Percentiles rank a stretch among this genome's conserved stretches.
Conservation (phyloP, 208 protist species). For the Crithidia bombi region DNA sequence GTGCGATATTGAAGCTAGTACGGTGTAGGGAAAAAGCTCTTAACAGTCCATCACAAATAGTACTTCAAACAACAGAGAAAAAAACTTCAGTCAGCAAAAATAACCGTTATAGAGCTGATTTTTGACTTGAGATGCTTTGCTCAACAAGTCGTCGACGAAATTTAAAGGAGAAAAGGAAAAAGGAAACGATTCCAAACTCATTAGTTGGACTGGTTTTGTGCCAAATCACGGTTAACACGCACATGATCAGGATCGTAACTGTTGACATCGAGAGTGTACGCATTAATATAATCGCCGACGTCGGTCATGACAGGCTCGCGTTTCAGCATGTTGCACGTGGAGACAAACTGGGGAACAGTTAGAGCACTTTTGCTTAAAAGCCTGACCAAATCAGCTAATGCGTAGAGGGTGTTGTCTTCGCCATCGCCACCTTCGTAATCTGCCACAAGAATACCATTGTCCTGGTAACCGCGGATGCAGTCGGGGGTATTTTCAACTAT, state of each 20-base stretch:
- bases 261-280: constrained; percentile 82
- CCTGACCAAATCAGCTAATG: constrained; percentile 79
- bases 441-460: constrained; percentile 92
- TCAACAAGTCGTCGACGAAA: not conserved
- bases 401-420: constrained; percentile 89
- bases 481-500: constrained; percentile 95
- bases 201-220: constrained; percentile 22
- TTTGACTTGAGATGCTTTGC: too few species aligned
- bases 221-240: constrained; percentile 86
- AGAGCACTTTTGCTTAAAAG: constrained; percentile 77
- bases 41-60: too few species aligned
- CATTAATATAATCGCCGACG: constrained; percentile 90
- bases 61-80: constrained; percentile 1
- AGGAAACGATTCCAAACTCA: not conserved
- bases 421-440: constrained; percentile 92
- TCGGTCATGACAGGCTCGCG: constrained; percentile 86
- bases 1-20: too few species aligned
- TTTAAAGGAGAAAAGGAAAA: constrained; percentile 8
- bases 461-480: constrained; percentile 91
- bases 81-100: not conserved
- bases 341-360: constrained; percentile 90
- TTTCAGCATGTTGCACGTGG: constrained; percentile 73
- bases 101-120: not conserved
- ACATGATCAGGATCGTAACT: constrained; percentile 81
- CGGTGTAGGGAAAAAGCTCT: too few species aligned